Base-by-base conservation (phyloP, 805 yeast species). In the Millerozyma acaciae region DNA sequence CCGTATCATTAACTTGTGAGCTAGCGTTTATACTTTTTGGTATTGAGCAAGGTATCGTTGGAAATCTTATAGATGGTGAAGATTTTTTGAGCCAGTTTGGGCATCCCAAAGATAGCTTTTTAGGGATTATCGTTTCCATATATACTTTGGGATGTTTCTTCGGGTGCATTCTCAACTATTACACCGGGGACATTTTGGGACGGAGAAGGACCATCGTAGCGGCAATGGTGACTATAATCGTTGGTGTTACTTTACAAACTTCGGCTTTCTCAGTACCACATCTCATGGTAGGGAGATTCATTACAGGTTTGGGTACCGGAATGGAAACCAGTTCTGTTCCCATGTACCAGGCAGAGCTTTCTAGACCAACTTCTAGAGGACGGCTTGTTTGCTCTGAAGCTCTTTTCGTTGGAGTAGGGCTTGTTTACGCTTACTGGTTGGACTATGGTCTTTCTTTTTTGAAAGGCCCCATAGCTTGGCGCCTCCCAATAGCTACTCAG, bases 261-360 rank as follows among this genome's bases (percentile, higher is more conserved):
- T n/a, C 27, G n/a, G 48, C 60, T 16, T 44, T 40, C 19, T 48
- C 46, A 21, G 42, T 48, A 44, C 40, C 34, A 1, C 45, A 49
- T 43, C 60, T 68, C 38, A 53, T 71, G 21, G 67, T 50, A 15
- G 54, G 69, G 1, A 60, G 80, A 55, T 51, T 73, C 32, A 37
- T 73, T 17, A 45, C 73, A 29, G 76, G 77, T 42, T 45, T 64
- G 26, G 76, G 76, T 13, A 33, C 37, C 9, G 56, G 60, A 35
- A 38, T 68, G 21, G 60, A 69, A 3, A 54, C 55, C 21, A 60
- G 64, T 21, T 57, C 71, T 4, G 60, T 71, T 13, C 74, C 78
- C 2, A 39, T 70, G 8, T 52, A 70, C 42, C 54, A 70, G 28
- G 57, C 75, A 4, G 79, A 75, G 43, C 38, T 70, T 13, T 50